Percentiles rank a stretch among this genome's conserved stretches.
Evolutionary conservation across 495 filamentous ascomycete species (phyloP).

Genomic region (Collariella sp.): DNA sequence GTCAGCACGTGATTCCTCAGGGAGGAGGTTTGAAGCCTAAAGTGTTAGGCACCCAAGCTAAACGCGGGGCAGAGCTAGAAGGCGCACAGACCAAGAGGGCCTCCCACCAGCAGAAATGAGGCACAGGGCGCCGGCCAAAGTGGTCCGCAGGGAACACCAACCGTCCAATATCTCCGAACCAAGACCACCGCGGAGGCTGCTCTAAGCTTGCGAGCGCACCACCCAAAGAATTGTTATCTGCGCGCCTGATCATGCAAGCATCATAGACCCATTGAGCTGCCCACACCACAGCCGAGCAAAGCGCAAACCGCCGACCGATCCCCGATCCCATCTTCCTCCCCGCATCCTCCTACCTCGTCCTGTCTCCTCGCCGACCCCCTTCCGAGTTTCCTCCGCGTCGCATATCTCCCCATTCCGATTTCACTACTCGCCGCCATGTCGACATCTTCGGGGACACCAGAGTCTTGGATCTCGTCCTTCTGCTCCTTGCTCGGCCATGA

Average conservation of each 20-base stretch:
- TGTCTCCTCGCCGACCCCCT: background rate
- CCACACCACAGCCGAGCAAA: constrained; percentile 17
- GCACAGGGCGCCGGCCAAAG: too few relatives aligned
- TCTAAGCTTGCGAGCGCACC: background rate
- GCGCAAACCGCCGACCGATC: background rate
- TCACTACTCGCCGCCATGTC: constrained; percentile 34
- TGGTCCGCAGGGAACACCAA: background rate
- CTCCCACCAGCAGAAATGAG: background rate
- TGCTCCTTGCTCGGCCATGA: constrained; percentile 93
- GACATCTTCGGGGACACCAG: constrained; percentile 74
- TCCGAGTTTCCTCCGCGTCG: background rate
- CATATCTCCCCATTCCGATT: background rate
- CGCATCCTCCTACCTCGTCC: background rate
- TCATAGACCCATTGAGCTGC: constrained; percentile 17
- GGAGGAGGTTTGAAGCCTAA: too few relatives aligned
- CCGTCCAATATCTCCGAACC: background rate
- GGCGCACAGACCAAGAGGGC: too few relatives aligned
- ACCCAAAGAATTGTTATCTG: background rate
- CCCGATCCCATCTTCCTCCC: background rate
- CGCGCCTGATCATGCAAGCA: constrained; percentile 22
- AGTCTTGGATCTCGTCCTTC: constrained; percentile 96
- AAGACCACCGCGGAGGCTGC: background rate
- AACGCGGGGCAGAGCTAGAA: too few relatives aligned
- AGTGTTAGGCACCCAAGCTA: too few relatives aligned
- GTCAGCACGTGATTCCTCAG: too few relatives aligned